These are phyloP conservation scores for Salinomyces thailandicus DNA, from an alignment of 2,329 filamentous ascomycete genomes.

Conservation along the genomic window DNA sequence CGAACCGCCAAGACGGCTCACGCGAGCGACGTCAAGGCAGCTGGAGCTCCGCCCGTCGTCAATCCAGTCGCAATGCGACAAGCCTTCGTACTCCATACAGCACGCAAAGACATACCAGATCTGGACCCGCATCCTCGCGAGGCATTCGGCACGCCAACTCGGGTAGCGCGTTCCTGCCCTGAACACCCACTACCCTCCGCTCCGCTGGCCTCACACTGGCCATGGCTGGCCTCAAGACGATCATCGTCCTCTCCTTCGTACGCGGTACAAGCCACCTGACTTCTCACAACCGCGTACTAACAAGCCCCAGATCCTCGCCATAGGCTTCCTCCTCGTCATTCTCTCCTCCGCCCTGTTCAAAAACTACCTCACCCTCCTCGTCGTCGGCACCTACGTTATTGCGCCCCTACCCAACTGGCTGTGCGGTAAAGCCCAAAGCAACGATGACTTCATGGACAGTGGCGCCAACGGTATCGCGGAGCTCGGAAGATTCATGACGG, in stretches of 20 bases:
- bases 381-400: constrained; percentile 89
- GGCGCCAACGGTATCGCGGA: constrained; percentile 80
- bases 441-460: constrained; percentile 90
- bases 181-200: too few relatives aligned
- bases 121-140: too few relatives aligned
- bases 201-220: too few relatives aligned
- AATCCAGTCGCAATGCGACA: too few relatives aligned
- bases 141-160: too few relatives aligned
- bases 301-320: constrained; percentile 63
- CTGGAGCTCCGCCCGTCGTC: too few relatives aligned
- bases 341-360: constrained; percentile 92
- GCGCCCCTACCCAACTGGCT: constrained; percentile 96
- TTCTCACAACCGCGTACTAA: not conserved
- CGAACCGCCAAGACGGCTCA: constrained; percentile 2
- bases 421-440: constrained; percentile 75
- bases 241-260: constrained; percentile 97
- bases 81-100: too few relatives aligned
- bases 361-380: constrained; percentile 87
- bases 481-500: constrained; percentile 86
- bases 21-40: constrained; percentile 9
- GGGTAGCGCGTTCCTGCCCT: too few relatives aligned
- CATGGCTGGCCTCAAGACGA: constrained; percentile 92
- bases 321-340: constrained; percentile 97
- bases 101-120: not conserved
- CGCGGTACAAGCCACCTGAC: constrained; percentile 17